Evolutionary conservation across 2,329 filamentous ascomycete genomes (phyloP), one percentile per base, ranked within the genome.

Genomic region (Arthroderma uncinatum): DNA sequence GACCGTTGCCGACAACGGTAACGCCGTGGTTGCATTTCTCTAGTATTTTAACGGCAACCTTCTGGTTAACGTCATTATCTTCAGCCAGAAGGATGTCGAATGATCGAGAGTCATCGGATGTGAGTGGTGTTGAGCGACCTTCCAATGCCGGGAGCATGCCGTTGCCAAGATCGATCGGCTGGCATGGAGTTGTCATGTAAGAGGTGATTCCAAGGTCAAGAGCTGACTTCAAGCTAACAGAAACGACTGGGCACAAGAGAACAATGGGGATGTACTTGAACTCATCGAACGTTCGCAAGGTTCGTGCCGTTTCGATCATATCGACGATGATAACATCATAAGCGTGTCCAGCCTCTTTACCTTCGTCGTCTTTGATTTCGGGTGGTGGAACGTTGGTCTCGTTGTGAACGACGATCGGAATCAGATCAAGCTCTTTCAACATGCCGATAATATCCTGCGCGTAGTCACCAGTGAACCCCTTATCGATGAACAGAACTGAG

Each of bases 241-340:
- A 88, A 10, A 97, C 90, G 36, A 89, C 78, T 0, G 92, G 90
- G 47, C 90, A 93, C 48, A 97, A 76, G 60, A 97, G 82, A 44
- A 98, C 92, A 62, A 98, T 91, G 1, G 93, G 93, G 48, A 96
- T 89, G 69, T 96, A 97, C 76, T 96, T 96, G 79, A 96, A 95
- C 69, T 94, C 89, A 67, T 96, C 92, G 54, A 93, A 86, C 9
- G 87, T 85, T 62, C 93, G 83, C 57, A 97, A 76, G 63, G 85
- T 82, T 61, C 89, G 81, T n/a, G 92, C 93, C 3, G 89, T 95
- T 61, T 90, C 86, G 66, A 95, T 89, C 16, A 89, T 93, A 71
- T 97, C 93, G 52, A 97, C 91, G 59, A 97, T 86, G 60, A 98
- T 93, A 62, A 94, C 93, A 72, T 97, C 92, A 73, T 95, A 97